Evolutionary conservation across 2,329 filamentous ascomycete species (phyloP), one percentile per base, ranked within the genome.

Genomic region (Immersiporthe knoxdaviesiana): DNA sequence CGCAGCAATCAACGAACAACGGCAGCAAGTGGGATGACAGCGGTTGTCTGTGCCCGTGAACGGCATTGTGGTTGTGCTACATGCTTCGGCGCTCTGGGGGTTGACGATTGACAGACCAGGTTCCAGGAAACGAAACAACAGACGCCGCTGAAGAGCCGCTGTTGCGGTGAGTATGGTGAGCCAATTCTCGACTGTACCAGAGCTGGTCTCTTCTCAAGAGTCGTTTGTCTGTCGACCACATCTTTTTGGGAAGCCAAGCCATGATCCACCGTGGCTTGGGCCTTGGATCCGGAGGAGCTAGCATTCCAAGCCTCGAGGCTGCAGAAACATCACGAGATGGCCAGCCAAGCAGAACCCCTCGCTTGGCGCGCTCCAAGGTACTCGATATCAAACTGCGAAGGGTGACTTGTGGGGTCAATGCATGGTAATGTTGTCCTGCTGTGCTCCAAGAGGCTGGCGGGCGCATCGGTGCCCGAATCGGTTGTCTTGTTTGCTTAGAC

Each of bases 341-440:
- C n/a, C n/a, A 52, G 50, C 50, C 50, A 52, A 52, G 24, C n/a
- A 54, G n/a, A 16, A 54, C 24, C 50, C 14, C 50, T 27, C 11
- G 50, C 12, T 54, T 54, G 14, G 54, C 54, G 18, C 35, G 32
- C 50, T 52, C 24, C 44, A 47, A 66, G 44, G 50, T 67, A 66
- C 61, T 59, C 39, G 58, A 30, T 47, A 67, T 63, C 14, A 59
- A 44, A 67, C 21, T 50, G 21, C 30, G 44, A 47, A 41, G 54
- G 47, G 41, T 24, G 66, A 30, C 21, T 21, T 7, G 10, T 35
- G n/a, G 35, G 30, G 18, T 59, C 12, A 35, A 59, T 10, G 16
- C 27, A 32, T 32, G 27, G 27, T n/a, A 32, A 4, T 18, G 10
- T 35, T 21, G 54, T 54, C 24, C 12, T 14, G 21, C n/a, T 30